phyloP scores from a whole-genome alignment of 1,139 yeast genomes.

The Geotrichum cucujoidarum region DNA sequence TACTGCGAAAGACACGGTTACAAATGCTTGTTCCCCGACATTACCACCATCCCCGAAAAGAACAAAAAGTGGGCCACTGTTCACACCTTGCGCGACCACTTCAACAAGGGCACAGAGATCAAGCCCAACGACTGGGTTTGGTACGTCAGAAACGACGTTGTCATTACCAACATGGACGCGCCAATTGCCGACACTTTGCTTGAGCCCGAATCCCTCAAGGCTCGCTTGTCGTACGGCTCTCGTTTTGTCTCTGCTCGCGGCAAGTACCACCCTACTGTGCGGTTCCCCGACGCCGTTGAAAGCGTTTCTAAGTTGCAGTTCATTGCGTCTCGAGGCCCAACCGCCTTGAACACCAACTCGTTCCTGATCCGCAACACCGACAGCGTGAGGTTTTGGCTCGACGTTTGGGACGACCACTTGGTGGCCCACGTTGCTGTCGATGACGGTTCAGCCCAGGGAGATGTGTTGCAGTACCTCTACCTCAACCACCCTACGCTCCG shows the following conservation, averaged over 20 bases:
- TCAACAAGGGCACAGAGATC: not conserved
- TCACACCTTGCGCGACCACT: not conserved
- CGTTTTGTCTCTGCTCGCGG: constrained; percentile 8
- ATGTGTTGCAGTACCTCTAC: constrained; percentile 10
- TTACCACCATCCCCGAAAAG: not conserved
- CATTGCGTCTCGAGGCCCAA: constrained; percentile 7
- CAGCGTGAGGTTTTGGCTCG: constrained; percentile 13
- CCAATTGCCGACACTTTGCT: constrained; percentile 2
- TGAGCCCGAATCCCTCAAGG: constrained; percentile 10
- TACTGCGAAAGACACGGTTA: constrained; percentile 13
- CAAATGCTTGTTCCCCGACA: constrained; percentile 11
- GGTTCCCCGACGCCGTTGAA: constrained; percentile 7
- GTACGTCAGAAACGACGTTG: constrained; percentile 2
- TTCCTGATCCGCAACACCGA: constrained; percentile 15
- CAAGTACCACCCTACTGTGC: constrained; percentile 9
- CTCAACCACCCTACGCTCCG: constrained; percentile 6
- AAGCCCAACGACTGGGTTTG: constrained; percentile 14
- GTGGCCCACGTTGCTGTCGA: not conserved
- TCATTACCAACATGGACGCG: constrained; percentile 7
- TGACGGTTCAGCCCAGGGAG: constrained; percentile 1
- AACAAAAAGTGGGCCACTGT: not conserved
- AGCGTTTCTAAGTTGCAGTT: not conserved
- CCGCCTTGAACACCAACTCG: constrained; percentile 7
- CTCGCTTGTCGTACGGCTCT: constrained; percentile 7
- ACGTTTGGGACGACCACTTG: constrained; percentile 13